These are phyloP conservation scores for Vitis hybrid DNA, from an alignment of 177 flowering plant genomes.

Conservation along the genomic window DNA sequence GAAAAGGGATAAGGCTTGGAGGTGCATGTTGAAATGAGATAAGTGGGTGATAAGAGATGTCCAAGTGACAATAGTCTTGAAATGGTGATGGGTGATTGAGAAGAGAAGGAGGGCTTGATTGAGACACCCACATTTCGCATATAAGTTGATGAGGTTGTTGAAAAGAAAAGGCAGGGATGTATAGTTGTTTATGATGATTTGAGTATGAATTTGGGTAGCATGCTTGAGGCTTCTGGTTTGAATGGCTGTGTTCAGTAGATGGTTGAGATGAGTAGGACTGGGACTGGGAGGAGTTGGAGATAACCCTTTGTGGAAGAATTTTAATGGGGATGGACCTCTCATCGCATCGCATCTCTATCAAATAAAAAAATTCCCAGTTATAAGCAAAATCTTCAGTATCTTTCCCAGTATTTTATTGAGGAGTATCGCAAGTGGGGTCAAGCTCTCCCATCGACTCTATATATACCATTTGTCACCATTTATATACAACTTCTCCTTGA, in stretches of 20 bases:
- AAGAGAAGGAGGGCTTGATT: conserved; percentile 30
- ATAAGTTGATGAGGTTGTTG: conserved; percentile 52
- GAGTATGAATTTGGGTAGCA: conserved; percentile 60
- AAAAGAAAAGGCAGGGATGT: conserved; percentile 36
- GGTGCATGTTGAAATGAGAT: conserved; percentile 31
- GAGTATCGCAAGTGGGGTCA: too few relatives aligned
- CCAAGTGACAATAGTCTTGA: conserved; percentile 48
- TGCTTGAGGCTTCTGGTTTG: conserved; percentile 25
- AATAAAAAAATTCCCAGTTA: background rate
- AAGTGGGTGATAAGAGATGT: conserved; percentile 58
- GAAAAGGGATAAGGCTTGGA: conserved; percentile 42
- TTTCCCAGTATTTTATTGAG: too few relatives aligned
- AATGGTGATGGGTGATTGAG: conserved; percentile 14
- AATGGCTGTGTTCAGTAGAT: conserved; percentile 34
- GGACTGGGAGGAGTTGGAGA: too few relatives aligned
- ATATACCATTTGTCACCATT: too few relatives aligned
- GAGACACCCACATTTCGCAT: conserved; percentile 48
- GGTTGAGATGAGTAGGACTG: conserved; percentile 39
- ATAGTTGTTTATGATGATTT: conserved; percentile 38
- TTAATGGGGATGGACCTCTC: conserved; percentile 1
- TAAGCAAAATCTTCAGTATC: background rate
- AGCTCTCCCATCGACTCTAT: too few relatives aligned
- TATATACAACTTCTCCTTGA: too few relatives aligned
- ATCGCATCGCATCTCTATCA: too few relatives aligned
- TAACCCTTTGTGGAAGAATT: too few relatives aligned